phyloP scores from a whole-genome alignment of 352 stramenopile genomes.

The Thalassiosira sp. region DNA sequence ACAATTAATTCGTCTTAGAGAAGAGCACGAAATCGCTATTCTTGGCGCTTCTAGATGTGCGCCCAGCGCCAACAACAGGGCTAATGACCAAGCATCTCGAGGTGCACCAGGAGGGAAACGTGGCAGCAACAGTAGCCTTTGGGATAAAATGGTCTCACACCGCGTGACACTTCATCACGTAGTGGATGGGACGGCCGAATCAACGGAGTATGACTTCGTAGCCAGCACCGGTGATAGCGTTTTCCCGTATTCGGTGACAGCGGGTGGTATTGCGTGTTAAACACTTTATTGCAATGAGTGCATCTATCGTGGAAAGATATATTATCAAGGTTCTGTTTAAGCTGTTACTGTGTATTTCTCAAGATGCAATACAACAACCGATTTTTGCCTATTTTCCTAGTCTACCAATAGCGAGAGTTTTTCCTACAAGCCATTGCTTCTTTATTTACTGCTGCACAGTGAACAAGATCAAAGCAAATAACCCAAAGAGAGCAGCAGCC shows the following conservation, averaged over 20 bases:
- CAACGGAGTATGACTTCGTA: conserved; percentile 39
- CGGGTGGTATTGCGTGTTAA: conserved; percentile 37
- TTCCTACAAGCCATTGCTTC: too few species aligned
- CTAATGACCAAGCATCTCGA: neutral
- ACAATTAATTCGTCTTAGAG: conserved; percentile 39
- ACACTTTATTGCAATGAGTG: neutral
- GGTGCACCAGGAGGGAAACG: neutral
- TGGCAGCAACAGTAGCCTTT: conserved; percentile 27
- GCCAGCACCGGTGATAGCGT: conserved; percentile 15
- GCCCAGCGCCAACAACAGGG: neutral
- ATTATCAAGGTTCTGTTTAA: neutral
- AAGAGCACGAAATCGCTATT: conserved; percentile 44
- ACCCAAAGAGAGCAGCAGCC: conserved; percentile 12
- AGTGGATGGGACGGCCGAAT: conserved; percentile 30
- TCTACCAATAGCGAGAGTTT: too few species aligned
- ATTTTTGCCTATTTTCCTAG: too few species aligned
- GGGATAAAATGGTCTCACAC: conserved; percentile 50
- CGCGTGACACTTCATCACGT: conserved; percentile 38
- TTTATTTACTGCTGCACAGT: conserved; percentile 1
- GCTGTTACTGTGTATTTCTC: conserved; percentile 7
- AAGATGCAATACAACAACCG: too few species aligned
- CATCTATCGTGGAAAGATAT: too few species aligned
- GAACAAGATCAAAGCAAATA: conserved; percentile 26
- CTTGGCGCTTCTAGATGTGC: conserved; percentile 23
- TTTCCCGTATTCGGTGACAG: conserved; percentile 41